A percentile compares a stretch with the other conserved stretches of the same genome.
Conservation (phyloP, 2,329 filamentous ascomycete genomes). For the Colletotrichum gloeosporioides region DNA sequence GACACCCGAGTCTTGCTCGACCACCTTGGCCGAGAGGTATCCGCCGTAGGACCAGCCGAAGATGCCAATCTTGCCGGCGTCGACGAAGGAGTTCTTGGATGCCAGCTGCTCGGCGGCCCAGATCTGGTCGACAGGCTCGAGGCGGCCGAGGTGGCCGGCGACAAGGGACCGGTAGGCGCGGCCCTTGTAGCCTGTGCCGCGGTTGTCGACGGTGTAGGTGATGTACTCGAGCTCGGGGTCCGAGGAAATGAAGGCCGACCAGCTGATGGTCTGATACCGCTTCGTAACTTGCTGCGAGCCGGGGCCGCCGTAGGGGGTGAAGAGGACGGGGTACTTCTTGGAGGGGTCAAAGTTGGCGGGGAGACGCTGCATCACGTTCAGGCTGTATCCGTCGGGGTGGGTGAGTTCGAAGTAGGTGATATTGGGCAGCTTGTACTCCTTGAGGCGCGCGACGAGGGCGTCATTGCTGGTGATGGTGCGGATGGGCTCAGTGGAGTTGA, state of each 20-base stretch:
- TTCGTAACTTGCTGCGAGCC: slow-evolving; percentile 67
- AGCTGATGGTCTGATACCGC: slow-evolving; percentile 58
- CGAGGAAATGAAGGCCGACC: slow-evolving; percentile 68
- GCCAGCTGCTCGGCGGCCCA: slow-evolving; percentile 66
- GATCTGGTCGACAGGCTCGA: slow-evolving; percentile 71
- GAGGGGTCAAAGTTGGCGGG: slow-evolving; percentile 67
- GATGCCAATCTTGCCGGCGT: slow-evolving; percentile 65
- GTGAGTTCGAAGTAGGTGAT: slow-evolving; percentile 68
- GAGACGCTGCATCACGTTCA: slow-evolving; percentile 70
- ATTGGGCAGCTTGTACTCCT: slow-evolving; percentile 67
- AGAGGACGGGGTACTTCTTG: slow-evolving; percentile 70
- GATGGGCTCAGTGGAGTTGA: slow-evolving; percentile 58
- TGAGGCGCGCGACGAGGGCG: slow-evolving; percentile 57
- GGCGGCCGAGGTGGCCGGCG: slow-evolving; percentile 62
- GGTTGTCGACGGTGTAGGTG: slow-evolving; percentile 71
- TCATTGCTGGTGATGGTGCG: slow-evolving; percentile 66
- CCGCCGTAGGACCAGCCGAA: slow-evolving; percentile 75
- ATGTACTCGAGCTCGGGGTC: slow-evolving; percentile 73
- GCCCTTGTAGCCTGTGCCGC: slow-evolving; percentile 69
- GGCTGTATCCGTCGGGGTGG: slow-evolving; percentile 63
- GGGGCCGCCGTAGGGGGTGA: slow-evolving; percentile 73
- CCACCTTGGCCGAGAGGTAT: slow-evolving; percentile 69
- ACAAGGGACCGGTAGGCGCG: slow-evolving; percentile 66
- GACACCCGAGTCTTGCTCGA: slow-evolving; percentile 64
- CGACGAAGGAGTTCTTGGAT: slow-evolving; percentile 56